phyloP scores from a whole-genome alignment of 345 rosid species.

The Rhodamnia rubescens region DNA sequence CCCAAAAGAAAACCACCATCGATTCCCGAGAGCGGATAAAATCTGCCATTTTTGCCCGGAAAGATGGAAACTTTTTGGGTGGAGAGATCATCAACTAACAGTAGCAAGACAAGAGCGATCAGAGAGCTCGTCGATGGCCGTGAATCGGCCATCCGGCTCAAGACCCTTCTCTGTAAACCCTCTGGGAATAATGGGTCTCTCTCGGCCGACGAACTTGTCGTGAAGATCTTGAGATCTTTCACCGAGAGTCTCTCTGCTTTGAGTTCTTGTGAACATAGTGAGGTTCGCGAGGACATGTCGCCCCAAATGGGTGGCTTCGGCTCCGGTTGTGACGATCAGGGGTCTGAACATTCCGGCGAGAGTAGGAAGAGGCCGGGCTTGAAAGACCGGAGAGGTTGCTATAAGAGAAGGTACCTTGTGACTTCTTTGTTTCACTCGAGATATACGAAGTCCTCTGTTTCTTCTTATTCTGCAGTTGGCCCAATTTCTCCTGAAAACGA shows the following conservation, averaged over 20 bases:
- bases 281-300: constrained; percentile 15
- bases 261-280: background rate
- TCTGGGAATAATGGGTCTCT: constrained; percentile 2
- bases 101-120: constrained; percentile 7
- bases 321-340: background rate
- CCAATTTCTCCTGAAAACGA: background rate
- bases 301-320: background rate
- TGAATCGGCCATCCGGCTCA: constrained; percentile 34
- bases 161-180: constrained; percentile 16
- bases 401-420: constrained; percentile 68
- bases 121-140: constrained; percentile 46
- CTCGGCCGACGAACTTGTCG: constrained; percentile 21
- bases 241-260: constrained; percentile 28
- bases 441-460: background rate
- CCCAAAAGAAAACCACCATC: background rate
- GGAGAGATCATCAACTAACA: background rate
- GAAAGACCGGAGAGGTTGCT: constrained; percentile 55
- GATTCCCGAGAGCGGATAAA: background rate
- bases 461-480: background rate
- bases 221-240: constrained; percentile 44
- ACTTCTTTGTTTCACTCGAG: background rate
- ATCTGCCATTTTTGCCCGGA: background rate
- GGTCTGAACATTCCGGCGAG: constrained; percentile 44
- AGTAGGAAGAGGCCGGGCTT: constrained; percentile 36
- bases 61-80: background rate